Base-by-base conservation (phyloP, 306 rosid species). In the Sindora glabra region DNA sequence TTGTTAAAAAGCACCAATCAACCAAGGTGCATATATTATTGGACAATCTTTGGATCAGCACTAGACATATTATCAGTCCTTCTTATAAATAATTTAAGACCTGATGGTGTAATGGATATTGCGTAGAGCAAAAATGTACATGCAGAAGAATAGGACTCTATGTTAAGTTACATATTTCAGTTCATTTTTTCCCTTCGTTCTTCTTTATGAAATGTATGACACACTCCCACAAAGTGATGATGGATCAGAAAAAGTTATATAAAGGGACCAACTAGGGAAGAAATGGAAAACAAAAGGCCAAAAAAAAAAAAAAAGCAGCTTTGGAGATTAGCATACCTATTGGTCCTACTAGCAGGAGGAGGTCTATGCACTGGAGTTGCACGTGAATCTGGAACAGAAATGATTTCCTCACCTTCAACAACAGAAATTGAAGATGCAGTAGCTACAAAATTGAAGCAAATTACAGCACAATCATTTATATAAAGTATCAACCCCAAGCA, bases 401-500 rank as follows among this genome's bases (percentile, higher is more conserved):
- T 81, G 10, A 77, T 80, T 64, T 86, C 97, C 63, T 84, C 97
- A 21, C 64, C 78, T 73, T 79, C 99, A 6, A 68, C 72, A 56
- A 65, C 85, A 65, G 90, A 74, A 26, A 63, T 50, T 50, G 95
- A 79, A 53, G 86, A 79, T 60, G 79, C 73, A 74, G 77, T 77
- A 45, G 72, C 69, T 62, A 51, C 42, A 75, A 65, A 67, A 59
- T 51, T 21, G 59, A 61, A 72, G 59, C 41, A 69, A 14, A 64
- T 48, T 36, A 37, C 39, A n/a, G n/a, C n/a, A n/a, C n/a, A n/a
- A n/a, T n/a, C n/a, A n/a, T 38, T 66, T 55, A 57, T 32, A 50
- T 16, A n/a, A 37, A 40, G 30, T 3, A 14, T 57, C 53, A 34
- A 4, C 27, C 68, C 64, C n/a, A 42, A 7, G 33, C 40, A 44